phyloP scores from a whole-genome alignment of 192 early-diverging fungal genomes.

The Rhizoclosmatium globosum region DNA sequence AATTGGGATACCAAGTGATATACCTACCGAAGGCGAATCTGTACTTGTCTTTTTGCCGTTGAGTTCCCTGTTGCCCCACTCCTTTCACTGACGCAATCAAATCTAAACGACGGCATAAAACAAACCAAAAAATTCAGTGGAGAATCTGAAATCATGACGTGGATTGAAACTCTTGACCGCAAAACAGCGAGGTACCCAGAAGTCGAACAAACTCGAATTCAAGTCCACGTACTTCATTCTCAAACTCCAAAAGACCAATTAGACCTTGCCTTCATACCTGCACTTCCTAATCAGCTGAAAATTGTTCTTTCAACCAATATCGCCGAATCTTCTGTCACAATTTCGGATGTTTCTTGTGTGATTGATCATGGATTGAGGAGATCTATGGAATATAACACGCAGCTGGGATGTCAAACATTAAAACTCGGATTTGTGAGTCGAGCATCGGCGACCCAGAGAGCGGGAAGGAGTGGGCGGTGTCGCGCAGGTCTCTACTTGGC shows the following conservation, averaged over 20 bases:
- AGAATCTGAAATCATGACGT: background rate
- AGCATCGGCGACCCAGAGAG: background rate
- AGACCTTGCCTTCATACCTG: slow-evolving; percentile 9
- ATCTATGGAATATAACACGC: slow-evolving; percentile 4
- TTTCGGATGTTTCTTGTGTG: slow-evolving; percentile 6
- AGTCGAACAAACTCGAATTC: background rate
- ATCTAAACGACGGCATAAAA: no score
- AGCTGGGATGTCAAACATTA: slow-evolving; percentile 10
- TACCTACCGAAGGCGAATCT: no score
- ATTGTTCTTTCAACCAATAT: slow-evolving; percentile 9
- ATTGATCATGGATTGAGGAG: slow-evolving; percentile 18
- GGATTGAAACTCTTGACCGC: slow-evolving; percentile 18
- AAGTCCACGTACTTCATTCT: background rate
- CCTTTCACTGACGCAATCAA: no score
- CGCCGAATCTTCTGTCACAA: background rate
- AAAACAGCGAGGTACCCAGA: background rate
- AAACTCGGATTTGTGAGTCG: slow-evolving; percentile 13
- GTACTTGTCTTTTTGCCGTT: no score
- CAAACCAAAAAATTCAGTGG: no score
- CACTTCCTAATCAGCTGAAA: background rate
- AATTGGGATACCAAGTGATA: background rate
- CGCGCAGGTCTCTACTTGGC: background rate
- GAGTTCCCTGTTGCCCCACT: no score
- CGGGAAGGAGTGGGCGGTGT: background rate
- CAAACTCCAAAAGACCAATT: slow-evolving; percentile 8